Conservation (phyloP, 441 rosid genomes). For the Erysimum cheiri region DNA sequence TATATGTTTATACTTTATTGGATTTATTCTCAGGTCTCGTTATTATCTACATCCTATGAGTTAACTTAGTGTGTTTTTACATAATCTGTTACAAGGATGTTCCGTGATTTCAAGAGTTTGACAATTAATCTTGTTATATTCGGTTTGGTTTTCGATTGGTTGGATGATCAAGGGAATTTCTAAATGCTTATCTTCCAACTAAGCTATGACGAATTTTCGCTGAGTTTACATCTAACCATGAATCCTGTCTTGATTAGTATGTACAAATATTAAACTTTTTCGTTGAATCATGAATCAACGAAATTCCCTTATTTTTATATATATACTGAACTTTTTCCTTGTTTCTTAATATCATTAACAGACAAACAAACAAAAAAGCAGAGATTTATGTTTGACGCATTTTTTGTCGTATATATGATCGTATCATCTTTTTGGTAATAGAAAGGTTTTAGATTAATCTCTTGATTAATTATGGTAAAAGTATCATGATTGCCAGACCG, state of each 20-base stretch:
- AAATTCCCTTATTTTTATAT: not conserved
- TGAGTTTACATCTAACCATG: constrained; percentile 7
- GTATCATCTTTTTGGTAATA: not conserved
- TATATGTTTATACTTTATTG: too few relatives aligned
- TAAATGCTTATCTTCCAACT: constrained; percentile 13
- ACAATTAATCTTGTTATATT: not conserved
- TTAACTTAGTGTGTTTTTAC: too few relatives aligned
- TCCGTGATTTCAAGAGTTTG: not conserved
- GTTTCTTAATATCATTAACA: not conserved
- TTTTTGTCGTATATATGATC: not conserved
- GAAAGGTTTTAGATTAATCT: not conserved
- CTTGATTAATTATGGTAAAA: not conserved
- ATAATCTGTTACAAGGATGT: not conserved
- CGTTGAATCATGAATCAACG: not conserved
- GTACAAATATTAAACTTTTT: not conserved
- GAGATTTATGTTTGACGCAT: not conserved
- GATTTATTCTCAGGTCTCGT: too few relatives aligned
- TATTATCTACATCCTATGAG: too few relatives aligned
- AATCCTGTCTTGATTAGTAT: not conserved
- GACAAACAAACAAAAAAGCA: not conserved
- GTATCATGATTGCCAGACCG: not conserved
- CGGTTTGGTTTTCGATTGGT: not conserved
- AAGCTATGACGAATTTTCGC: not conserved
- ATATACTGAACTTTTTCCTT: not conserved
- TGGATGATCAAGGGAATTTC: not conserved